Base-by-base conservation (phyloP, 1,284 basidiomycete genomes). In the Tetrapyrgos nigripes region DNA sequence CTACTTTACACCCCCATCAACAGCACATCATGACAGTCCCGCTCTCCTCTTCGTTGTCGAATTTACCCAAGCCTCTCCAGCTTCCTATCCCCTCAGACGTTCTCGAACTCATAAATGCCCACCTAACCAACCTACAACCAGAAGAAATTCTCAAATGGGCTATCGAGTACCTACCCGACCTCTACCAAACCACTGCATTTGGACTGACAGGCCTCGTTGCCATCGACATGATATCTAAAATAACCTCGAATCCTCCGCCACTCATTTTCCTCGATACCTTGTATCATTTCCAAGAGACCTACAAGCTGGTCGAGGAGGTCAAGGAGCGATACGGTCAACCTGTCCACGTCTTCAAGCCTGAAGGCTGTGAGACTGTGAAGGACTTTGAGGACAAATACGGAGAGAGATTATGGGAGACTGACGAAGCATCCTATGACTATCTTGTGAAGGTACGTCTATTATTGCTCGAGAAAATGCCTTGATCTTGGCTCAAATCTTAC, bases 191-290 rank as follows among this genome's bases (percentile, higher is more conserved):
- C 3, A 97, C 96, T 1, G 95, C 96, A 0, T 96, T 98, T 71
- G 96, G 96, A 5, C 82, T 97, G 23, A 97, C 95, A 0, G 96
- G 96, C 10, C 87, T 96, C 37, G 94, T 93, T 54, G 90, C 94
- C 11, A 86, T 94, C 56, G 93, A 96, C 74, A 97, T 98, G 93
- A 84, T 97, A 54, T 91, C 91, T 45, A 93, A 93, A 73, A 81
- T 96, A 62, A 83, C 85, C 8, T 63, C 78, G 24, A 71, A 76
- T 3, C 83, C 86, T 0, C 91, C 91, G 1, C 87, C 89, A 1
- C 81, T 92, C 19, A 95, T 97, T 76, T 97, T 98, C 79, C 78
- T 97, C 71, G 97, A 99, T 79, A 98, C 97, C 0, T 83, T 99
- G 10, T 96, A 98, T 74, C 97, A 99, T 79, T 98, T 99, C 76